Conservation (phyloP, 345 rosid genomes). For the Geranium brycei region DNA sequence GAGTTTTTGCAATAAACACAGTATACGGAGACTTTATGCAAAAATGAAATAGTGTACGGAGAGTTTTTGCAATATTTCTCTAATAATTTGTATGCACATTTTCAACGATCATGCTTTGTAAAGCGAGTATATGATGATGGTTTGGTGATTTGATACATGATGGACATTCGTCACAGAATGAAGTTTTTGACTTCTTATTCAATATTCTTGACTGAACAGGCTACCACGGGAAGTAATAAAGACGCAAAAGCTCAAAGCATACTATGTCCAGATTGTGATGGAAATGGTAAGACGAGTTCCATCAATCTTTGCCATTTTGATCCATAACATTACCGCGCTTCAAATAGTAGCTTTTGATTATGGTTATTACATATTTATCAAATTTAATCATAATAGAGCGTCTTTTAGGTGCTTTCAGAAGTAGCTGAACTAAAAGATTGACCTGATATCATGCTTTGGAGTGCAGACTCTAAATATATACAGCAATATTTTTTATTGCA, state of each 20-base stretch:
- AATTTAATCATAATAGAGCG: neutral
- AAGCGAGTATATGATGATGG: too few relatives aligned
- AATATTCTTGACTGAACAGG: conserved; percentile 31
- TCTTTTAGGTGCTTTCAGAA: neutral
- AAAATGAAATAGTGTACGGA: too few relatives aligned
- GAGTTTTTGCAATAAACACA: too few relatives aligned
- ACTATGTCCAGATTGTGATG: too few relatives aligned
- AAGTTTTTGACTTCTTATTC: neutral
- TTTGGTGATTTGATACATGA: neutral
- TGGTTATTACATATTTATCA: neutral
- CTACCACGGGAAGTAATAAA: too few relatives aligned
- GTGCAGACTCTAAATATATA: neutral
- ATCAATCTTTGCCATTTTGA: neutral
- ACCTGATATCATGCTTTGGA: neutral
- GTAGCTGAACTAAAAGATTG: neutral
- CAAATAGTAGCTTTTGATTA: neutral
- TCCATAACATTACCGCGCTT: neutral
- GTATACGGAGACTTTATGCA: too few relatives aligned
- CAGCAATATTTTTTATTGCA: neutral
- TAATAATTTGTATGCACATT: too few relatives aligned
- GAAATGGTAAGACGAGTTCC: conserved; percentile 26
- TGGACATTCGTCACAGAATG: neutral
- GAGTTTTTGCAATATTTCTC: too few relatives aligned
- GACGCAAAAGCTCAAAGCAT: too few relatives aligned
- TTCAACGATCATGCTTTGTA: too few relatives aligned